Evolutionary conservation across 2,329 filamentous ascomycete species (phyloP).

Genomic region (Dendrostoma leiphaemia): DNA sequence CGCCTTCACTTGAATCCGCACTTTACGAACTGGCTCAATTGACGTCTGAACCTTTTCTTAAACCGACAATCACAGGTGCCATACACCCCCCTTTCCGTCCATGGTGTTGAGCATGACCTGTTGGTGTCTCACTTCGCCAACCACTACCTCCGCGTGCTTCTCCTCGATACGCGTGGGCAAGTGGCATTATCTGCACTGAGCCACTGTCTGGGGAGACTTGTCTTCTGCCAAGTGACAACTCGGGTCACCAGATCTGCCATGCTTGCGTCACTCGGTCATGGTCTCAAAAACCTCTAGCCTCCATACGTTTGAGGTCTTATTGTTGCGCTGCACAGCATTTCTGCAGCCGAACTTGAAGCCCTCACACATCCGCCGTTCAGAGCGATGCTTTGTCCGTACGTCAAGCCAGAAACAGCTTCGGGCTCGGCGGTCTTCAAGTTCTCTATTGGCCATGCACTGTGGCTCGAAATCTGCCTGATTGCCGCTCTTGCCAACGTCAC

Average conservation of each 20-base stretch:
- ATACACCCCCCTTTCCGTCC: neutral
- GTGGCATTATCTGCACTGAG: constrained; percentile 1
- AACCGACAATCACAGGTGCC: neutral
- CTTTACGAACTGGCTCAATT: too few relatives aligned
- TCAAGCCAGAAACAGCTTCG: neutral
- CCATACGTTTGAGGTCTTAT: neutral
- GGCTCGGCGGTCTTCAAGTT: too few relatives aligned
- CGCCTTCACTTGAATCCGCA: too few relatives aligned
- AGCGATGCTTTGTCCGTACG: neutral
- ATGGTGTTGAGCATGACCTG: neutral
- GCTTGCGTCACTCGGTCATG: neutral
- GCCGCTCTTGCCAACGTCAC: too few relatives aligned
- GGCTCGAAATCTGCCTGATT: too few relatives aligned
- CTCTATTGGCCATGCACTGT: too few relatives aligned
- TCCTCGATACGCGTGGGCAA: neutral
- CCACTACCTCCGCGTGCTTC: neutral
- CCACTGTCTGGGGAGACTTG: constrained; percentile 4
- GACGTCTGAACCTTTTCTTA: too few relatives aligned
- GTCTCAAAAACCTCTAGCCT: too few relatives aligned
- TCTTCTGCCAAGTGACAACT: neutral
- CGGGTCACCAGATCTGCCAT: neutral
- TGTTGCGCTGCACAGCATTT: neutral
- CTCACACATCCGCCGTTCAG: neutral
- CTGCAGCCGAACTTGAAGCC: neutral
- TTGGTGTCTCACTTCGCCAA: constrained; percentile 1